Base-by-base conservation (phyloP, 768 basidiomycete genomes). In the Ramaria sp. region DNA sequence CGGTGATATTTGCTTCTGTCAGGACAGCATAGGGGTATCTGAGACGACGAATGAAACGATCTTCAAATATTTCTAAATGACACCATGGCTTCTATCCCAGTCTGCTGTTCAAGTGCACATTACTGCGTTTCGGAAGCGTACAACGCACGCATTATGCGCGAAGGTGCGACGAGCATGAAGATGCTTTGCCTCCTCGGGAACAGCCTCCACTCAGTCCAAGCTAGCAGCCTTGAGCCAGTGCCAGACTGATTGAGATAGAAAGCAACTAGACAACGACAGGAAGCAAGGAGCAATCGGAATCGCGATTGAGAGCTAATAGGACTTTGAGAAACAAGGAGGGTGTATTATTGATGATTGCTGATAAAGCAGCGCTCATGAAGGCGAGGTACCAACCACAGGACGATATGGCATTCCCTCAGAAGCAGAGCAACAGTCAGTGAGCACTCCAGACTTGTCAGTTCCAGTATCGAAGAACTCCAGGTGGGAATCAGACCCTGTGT, bases 11-110 rank as follows among this genome's bases (percentile, higher is more conserved):
- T 24, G 36, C 18, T 28, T 52, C 51, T 4, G 51, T 52, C 28
- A 52, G 42, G 27, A 52, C 16, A 37, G 43, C 51, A 42, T 52
- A 52, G 12, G 51, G 51, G 28, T 52, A 52, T 41, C 43, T 52
- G 24, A 52, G 51, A 27, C 51, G 51, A 5, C 38, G 36, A 18
- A 42, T 52, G 37, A 52, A 52, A 3, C 51, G 37, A 24, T 52
- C 51, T 16, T 52, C 51, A 12, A n/a, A 52, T 52, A 25, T 52
- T 52, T 12, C 18, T 22, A n/a, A 52, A 18, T 28, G 38, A 10
- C 13, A 52, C 13, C 12, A 52, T 38, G 24, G 51, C 51, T 38
- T 52, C 51, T 52, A 28, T 34, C 13, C 32, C 13, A 52, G 37
- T 18, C 25, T n/a, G 42, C 15, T 25, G 1, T 22, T 41, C 18